phyloP scores from a whole-genome alignment of 352 stramenopile genomes.

The Pilasporangium apinafurcum region DNA sequence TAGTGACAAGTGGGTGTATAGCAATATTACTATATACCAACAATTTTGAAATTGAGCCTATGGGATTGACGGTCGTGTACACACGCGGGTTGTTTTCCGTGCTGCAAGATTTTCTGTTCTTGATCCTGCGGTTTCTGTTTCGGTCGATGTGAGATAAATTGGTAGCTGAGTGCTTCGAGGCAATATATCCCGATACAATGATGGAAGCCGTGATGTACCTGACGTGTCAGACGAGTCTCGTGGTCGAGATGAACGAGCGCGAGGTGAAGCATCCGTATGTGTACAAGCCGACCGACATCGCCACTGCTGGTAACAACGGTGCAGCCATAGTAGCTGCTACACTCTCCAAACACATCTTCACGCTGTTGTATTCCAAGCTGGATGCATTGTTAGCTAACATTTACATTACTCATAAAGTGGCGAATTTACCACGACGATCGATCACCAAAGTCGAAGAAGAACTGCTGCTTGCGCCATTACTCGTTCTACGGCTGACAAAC shows the following conservation, averaged over 20 bases:
- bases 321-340: too few species aligned
- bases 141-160: conserved; percentile 57
- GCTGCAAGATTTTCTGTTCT: conserved; percentile 53
- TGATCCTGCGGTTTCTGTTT: conserved; percentile 82
- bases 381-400: conserved; percentile 62
- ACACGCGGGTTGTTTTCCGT: conserved; percentile 87
- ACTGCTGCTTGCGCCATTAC: conserved; percentile 43
- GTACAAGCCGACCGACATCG: conserved; percentile 38
- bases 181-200: too few species aligned
- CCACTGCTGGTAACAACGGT: conserved; percentile 2
- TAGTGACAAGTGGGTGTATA: too few species aligned
- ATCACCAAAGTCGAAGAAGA: conserved; percentile 70
- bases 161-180: too few species aligned
- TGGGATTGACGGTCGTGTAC: too few species aligned
- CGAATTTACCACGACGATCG: conserved; percentile 32
- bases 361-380: conserved; percentile 59
- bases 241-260: conserved; percentile 71
- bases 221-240: conserved; percentile 42
- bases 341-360: conserved; percentile 64
- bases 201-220: too few species aligned
- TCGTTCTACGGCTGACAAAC: conserved; percentile 40
- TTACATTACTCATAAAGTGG: conserved; percentile 44
- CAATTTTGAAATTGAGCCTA: too few species aligned
- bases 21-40: too few species aligned
- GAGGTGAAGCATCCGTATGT: conserved; percentile 69